phyloP scores from a whole-genome alignment of 2,329 filamentous ascomycete species.

The Diaporthe batatas region DNA sequence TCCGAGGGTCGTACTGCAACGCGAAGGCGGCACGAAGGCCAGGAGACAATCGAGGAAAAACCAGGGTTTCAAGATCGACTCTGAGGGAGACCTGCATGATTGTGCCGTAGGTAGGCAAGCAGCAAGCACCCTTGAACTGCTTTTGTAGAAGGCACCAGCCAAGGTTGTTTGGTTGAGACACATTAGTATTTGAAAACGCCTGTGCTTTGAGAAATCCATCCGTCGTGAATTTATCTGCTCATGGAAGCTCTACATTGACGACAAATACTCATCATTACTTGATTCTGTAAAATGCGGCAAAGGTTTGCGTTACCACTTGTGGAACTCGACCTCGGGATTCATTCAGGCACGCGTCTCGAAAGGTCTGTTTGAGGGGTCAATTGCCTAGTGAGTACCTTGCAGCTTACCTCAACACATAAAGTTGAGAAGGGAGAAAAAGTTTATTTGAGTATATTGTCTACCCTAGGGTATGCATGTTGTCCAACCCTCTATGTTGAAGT shows the following conservation, averaged over 20 bases:
- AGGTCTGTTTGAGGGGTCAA: background rate
- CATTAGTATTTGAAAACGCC: background rate
- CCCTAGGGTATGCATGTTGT: too few species aligned
- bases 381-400: too few species aligned
- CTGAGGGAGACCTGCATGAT: slow-evolving; percentile 24
- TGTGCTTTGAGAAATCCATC: background rate
- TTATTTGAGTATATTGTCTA: background rate
- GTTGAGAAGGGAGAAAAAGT: too few species aligned
- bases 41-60: slow-evolving; percentile 10
- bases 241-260: background rate
- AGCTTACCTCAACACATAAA: too few species aligned
- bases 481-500: background rate
- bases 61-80: slow-evolving; percentile 20
- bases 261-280: background rate
- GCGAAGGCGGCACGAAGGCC: background rate
- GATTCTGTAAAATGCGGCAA: too few species aligned
- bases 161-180: background rate
- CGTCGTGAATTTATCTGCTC: background rate
- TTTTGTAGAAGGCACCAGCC: background rate
- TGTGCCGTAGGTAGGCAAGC: background rate
- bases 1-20: slow-evolving; percentile 5
- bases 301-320: too few species aligned
- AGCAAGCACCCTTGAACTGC: slow-evolving; percentile 11
- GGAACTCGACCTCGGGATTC: too few species aligned
- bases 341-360: background rate